phyloP scores from a whole-genome alignment of 768 basidiomycete species.

The Phylloporus arenicola region DNA sequence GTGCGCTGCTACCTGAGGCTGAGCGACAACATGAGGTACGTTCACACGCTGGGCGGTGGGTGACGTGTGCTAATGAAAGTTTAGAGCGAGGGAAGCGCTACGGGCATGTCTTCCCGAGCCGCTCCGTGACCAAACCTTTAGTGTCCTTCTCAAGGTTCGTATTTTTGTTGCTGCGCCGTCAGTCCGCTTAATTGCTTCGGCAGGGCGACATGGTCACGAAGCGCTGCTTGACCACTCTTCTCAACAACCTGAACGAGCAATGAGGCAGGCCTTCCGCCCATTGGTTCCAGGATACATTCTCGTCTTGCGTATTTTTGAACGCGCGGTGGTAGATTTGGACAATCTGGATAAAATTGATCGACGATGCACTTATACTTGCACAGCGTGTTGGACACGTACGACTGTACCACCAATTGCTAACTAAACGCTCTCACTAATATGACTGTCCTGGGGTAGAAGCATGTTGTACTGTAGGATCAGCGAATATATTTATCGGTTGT shows the following conservation, averaged over 20 bases:
- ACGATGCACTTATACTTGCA: constrained; percentile 27
- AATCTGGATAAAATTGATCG: constrained; percentile 26
- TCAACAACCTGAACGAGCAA: constrained; percentile 81
- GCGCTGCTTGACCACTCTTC: constrained; percentile 82
- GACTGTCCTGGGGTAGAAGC: constrained; percentile 28
- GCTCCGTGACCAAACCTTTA: constrained; percentile 89
- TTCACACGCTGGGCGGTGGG: constrained; percentile 11
- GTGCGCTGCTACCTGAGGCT: constrained; percentile 94
- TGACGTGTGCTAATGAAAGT: constrained; percentile 11
- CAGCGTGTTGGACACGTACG: constrained; percentile 18
- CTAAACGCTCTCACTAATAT: constrained; percentile 29
- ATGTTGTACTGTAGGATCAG: constrained; percentile 32
- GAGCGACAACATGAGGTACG: constrained; percentile 91
- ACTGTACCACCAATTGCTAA: constrained; percentile 29
- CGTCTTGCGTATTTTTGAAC: constrained; percentile 15
- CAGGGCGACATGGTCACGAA: constrained; percentile 98
- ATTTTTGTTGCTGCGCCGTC: not conserved
- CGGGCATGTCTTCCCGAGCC: constrained; percentile 95
- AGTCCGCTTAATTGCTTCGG: constrained; percentile 11
- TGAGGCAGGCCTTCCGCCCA: constrained; percentile 19
- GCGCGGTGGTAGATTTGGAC: constrained; percentile 25
- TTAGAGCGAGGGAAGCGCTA: constrained; percentile 90
- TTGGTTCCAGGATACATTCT: not conserved
- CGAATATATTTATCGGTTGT: constrained; percentile 10
- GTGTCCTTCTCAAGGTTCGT: constrained; percentile 78